These are phyloP conservation scores for Cynanchum wilfordii DNA, from an alignment of 257 asterid species.

Conservation along the genomic window DNA sequence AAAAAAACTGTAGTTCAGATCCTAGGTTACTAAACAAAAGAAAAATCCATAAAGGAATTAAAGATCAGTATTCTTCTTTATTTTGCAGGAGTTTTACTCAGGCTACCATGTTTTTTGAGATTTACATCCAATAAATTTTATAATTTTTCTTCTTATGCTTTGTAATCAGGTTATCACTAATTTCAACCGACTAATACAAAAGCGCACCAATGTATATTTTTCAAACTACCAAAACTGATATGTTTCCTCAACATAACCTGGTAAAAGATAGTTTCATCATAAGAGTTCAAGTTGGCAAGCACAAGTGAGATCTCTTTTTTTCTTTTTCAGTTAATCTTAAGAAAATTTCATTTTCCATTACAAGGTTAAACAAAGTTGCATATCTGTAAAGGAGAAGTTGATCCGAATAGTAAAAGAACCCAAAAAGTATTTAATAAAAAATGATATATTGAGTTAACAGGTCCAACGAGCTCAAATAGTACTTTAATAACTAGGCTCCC, in stretches of 20 bases:
- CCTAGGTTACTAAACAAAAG: not conserved
- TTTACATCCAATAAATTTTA: not conserved
- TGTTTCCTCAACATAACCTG: not conserved
- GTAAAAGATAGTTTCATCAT: not conserved
- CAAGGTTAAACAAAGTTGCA: not conserved
- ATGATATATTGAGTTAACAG: not conserved
- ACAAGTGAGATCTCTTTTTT: not conserved
- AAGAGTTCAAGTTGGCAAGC: not conserved
- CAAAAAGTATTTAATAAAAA: not conserved
- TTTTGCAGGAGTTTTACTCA: too few species aligned
- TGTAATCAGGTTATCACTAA: too few species aligned
- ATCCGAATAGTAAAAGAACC: not conserved
- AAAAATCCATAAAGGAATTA: not conserved
- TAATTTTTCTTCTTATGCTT: too few species aligned
- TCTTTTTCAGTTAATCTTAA: not conserved
- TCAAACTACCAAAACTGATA: not conserved
- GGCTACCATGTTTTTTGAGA: not conserved
- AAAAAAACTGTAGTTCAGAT: not conserved
- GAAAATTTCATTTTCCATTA: not conserved
- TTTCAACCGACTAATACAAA: not conserved
- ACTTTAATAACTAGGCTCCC: not conserved
- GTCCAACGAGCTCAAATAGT: not conserved
- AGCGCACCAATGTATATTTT: too few species aligned
- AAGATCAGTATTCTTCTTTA: not conserved
- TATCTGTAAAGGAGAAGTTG: not conserved